Evolutionary conservation across 2,329 filamentous ascomycete species (phyloP).

Genomic region (Zopfia rhizophila): DNA sequence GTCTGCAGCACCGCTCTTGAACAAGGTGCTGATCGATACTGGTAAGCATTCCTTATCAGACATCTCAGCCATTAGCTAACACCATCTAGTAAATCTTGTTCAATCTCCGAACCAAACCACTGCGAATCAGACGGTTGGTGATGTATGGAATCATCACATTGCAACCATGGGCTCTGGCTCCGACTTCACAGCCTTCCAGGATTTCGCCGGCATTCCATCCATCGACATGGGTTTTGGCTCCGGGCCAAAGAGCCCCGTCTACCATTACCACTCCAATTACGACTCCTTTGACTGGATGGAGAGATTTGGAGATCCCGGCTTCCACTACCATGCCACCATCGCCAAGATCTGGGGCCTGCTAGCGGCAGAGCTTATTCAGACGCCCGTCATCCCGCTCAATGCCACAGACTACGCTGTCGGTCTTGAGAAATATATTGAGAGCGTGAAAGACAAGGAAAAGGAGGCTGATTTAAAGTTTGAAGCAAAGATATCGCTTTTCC

Average conservation of each 20-base stretch:
- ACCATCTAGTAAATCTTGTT: slow-evolving; percentile 37
- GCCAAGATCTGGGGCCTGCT: slow-evolving; percentile 59
- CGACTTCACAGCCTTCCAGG: slow-evolving; percentile 65
- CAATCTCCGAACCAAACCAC: slow-evolving; percentile 75
- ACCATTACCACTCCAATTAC: slow-evolving; percentile 86
- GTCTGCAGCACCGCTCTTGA: slow-evolving; percentile 78
- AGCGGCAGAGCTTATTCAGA: slow-evolving; percentile 58
- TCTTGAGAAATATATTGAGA: slow-evolving; percentile 55
- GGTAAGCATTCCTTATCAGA: slow-evolving; percentile 41
- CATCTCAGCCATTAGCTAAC: slow-evolving; percentile 22
- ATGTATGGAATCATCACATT: slow-evolving; percentile 67
- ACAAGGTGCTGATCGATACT: slow-evolving; percentile 76
- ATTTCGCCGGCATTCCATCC: slow-evolving; percentile 62
- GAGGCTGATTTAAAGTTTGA: slow-evolving; percentile 9
- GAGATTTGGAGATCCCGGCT: slow-evolving; percentile 74
- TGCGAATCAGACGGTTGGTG: slow-evolving; percentile 74
- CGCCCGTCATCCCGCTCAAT: slow-evolving; percentile 59
- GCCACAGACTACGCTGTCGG: slow-evolving; percentile 59
- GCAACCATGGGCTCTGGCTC: slow-evolving; percentile 64
- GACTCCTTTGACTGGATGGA: slow-evolving; percentile 89
- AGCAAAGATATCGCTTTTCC: slow-evolving; percentile 53
- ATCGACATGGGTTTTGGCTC: slow-evolving; percentile 59
- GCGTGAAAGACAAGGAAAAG: slow-evolving; percentile 49
- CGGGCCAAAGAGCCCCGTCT: slow-evolving; percentile 61
- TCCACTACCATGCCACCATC: slow-evolving; percentile 66